Evolutionary conservation across 1,139 yeast genomes (phyloP).

Genomic region (Suhomyces bolitotheri): DNA sequence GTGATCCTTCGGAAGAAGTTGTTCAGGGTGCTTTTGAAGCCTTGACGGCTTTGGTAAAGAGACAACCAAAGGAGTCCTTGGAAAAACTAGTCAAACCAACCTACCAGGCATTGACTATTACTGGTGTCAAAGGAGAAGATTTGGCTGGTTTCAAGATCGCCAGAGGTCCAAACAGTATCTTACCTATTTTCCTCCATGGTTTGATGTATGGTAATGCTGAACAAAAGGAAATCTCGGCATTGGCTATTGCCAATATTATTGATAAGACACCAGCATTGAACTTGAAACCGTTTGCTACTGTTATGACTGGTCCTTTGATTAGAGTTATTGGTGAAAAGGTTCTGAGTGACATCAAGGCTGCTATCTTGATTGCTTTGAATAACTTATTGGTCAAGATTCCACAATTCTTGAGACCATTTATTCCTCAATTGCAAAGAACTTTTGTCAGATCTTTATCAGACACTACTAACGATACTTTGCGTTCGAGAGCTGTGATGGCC

Average conservation of each 20-base stretch:
- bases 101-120: conserved; percentile 64
- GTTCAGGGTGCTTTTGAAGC: conserved; percentile 73
- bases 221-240: conserved; percentile 82
- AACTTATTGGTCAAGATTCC: conserved; percentile 81
- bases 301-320: conserved; percentile 94
- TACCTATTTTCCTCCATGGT: conserved; percentile 93
- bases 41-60: conserved; percentile 63
- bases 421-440: conserved; percentile 96
- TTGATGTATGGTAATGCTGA: conserved; percentile 89
- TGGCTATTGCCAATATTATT: conserved; percentile 85
- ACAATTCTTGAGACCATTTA: conserved; percentile 87
- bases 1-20: conserved; percentile 64
- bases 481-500: conserved; percentile 88
- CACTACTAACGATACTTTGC: conserved; percentile 64
- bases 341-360: conserved; percentile 85
- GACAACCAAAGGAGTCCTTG: conserved; percentile 71
- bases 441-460: conserved; percentile 91
- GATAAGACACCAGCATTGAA: conserved; percentile 80
- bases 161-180: conserved; percentile 81
- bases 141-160: conserved; percentile 78
- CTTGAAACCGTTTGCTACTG: conserved; percentile 86
- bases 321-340: conserved; percentile 98
- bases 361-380: conserved; percentile 82
- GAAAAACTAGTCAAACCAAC: conserved; percentile 80
- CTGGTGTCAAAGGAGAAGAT: conserved; percentile 66